A percentile compares a stretch with the other conserved stretches of the same genome.
Evolutionary conservation across 2,329 filamentous ascomycete genomes (phyloP).

Genomic region (Pseudogymnoascus sp.): DNA sequence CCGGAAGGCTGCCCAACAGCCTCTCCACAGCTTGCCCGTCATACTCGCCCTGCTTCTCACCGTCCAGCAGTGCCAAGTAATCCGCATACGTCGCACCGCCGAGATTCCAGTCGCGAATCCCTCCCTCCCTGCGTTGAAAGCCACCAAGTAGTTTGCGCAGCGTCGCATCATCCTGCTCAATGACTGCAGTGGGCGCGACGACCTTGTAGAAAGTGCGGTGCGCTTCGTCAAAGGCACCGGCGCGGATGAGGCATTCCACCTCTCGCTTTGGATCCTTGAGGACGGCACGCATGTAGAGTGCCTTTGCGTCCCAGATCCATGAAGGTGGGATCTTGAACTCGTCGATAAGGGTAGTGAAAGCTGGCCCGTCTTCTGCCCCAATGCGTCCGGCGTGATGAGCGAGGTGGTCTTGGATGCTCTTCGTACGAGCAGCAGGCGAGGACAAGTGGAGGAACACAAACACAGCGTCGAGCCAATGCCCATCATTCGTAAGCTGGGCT

Average conservation of each 20-base stretch:
- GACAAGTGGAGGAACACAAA: slow-evolving; percentile 75
- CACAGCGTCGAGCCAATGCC: slow-evolving; percentile 59
- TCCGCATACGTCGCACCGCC: slow-evolving; percentile 72
- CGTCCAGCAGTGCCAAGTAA: slow-evolving; percentile 45
- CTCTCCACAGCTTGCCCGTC: slow-evolving; percentile 43
- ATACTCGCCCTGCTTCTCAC: slow-evolving; percentile 33
- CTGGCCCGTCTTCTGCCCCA: slow-evolving; percentile 45
- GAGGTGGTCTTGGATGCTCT: slow-evolving; percentile 63
- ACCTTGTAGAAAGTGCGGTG: slow-evolving; percentile 73
- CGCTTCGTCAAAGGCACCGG: slow-evolving; percentile 67
- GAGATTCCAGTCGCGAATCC: slow-evolving; percentile 64
- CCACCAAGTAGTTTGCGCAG: slow-evolving; percentile 61
- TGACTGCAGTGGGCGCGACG: slow-evolving; percentile 74
- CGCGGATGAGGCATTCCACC: slow-evolving; percentile 71
- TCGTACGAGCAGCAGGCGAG: slow-evolving; percentile 51
- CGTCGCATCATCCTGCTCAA: slow-evolving; percentile 68
- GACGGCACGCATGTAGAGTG: slow-evolving; percentile 68
- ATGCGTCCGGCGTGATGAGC: slow-evolving; percentile 62
- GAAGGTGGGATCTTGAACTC: slow-evolving; percentile 61
- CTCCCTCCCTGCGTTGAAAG: slow-evolving; percentile 55
- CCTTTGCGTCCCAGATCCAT: slow-evolving; percentile 86
- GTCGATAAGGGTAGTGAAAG: slow-evolving; percentile 50
- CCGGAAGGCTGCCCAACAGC: slow-evolving; percentile 47
- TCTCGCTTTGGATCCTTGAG: slow-evolving; percentile 61
- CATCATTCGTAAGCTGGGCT: slow-evolving; percentile 51